Base-by-base conservation (phyloP, 371 early-diverging fungal species). In the Mucor piriformis region DNA sequence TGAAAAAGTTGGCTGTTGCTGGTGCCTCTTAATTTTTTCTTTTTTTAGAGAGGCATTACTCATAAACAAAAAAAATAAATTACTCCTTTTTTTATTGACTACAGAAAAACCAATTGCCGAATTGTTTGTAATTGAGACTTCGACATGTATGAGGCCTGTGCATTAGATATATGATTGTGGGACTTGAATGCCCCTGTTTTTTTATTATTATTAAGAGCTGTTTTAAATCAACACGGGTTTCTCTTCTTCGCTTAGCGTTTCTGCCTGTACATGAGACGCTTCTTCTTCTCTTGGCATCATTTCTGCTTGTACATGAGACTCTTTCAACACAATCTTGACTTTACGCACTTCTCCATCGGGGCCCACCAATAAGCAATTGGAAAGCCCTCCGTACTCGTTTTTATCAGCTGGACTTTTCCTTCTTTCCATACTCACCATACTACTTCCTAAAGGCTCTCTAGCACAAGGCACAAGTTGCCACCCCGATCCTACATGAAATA, bases 1-100 rank as follows among this genome's bases (percentile, higher is more conserved):
- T 98, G 64, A 98, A 93, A 77, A 95, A 95, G 86, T 63, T 79
- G 56, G 70, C 76, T 48, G 80, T 79, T 57, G 74, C 80, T 64
- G 77, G 80, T 50, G 69, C 72, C 32, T 79, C 80, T 57, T 76
- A 69, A 25, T 12, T n/a, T 35, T 16, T 21, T 32, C 38, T 33
- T 33, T 33, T 33, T 33, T 33, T 33, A n/a, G n/a, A n/a, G n/a
- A n/a, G n/a, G n/a, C n/a, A n/a, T n/a, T n/a, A n/a, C n/a, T n/a
- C 29, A 29, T 29, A 29, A 29, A 29, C 3, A 29, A 29, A 29
- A 29, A 29, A 29, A 29, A 29, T 5, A 29, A 29, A 29, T 4
- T 8, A 29, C 29, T 6, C 8, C 29, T 6, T 29, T 29, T 29
- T 29, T 29, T 29, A 29, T 29, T 29, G 8, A 29, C n/a, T n/a